phyloP scores from a whole-genome alignment of 768 basidiomycete species.

The Leccinum imitatum region DNA sequence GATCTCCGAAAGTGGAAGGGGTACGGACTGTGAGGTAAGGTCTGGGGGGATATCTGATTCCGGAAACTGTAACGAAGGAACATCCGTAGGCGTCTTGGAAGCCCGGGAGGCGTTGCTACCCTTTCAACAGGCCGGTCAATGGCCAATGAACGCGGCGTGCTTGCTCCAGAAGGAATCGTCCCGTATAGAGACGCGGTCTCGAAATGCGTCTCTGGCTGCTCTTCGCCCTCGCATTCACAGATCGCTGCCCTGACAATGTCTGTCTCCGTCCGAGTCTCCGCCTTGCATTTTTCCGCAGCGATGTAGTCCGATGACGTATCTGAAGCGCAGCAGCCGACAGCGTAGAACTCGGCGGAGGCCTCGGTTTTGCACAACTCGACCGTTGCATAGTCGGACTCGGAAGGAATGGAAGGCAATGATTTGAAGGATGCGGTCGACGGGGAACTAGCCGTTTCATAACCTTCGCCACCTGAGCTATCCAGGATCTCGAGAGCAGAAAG shows the following conservation, averaged over 20 bases:
- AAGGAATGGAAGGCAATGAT: conserved; percentile 62
- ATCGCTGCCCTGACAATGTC: conserved; percentile 49
- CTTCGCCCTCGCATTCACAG: conserved; percentile 32
- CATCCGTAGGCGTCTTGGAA: conserved; percentile 27
- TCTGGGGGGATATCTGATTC: conserved; percentile 24
- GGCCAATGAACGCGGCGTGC: conserved; percentile 37
- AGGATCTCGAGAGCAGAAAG: conserved; percentile 32
- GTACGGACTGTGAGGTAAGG: conserved; percentile 31
- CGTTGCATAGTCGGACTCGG: conserved; percentile 46
- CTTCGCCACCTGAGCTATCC: conserved; percentile 45
- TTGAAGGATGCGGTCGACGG: conserved; percentile 52
- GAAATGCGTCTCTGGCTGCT: conserved; percentile 47
- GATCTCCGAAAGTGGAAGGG: conserved; percentile 39
- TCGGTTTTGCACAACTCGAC: conserved; percentile 45
- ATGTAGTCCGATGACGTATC: conserved; percentile 47
- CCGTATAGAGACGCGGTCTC: conserved; percentile 46
- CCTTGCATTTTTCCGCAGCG: conserved; percentile 49
- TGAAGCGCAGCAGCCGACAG: conserved; percentile 44
- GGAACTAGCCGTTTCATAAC: conserved; percentile 45
- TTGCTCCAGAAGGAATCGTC: conserved; percentile 37
- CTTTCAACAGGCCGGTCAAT: conserved; percentile 29
- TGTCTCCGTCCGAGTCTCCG: conserved; percentile 35
- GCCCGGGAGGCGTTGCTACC: conserved; percentile 22
- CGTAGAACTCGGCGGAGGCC: conserved; percentile 46
- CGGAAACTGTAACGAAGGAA: conserved; percentile 28